Conservation (phyloP, 768 basidiomycete species). For the Trametes gibbosa region DNA sequence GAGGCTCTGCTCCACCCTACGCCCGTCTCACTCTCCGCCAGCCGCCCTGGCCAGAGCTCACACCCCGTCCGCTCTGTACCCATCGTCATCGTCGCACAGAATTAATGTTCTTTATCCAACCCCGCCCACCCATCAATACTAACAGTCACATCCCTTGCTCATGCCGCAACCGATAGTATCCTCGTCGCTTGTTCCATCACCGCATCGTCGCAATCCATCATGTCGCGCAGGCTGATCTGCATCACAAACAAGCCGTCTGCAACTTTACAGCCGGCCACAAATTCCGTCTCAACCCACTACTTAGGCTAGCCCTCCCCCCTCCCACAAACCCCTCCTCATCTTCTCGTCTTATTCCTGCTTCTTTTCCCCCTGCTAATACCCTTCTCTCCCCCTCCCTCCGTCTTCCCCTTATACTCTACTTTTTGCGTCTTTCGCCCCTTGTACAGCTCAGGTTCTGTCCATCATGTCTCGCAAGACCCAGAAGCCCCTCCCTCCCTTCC, state of each 20-base stretch:
- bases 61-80: too few relatives aligned
- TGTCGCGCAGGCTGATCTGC: slow-evolving; percentile 17
- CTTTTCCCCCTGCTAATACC: slow-evolving; percentile 4
- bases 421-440: slow-evolving; percentile 21
- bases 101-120: too few relatives aligned
- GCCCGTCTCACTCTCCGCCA: neutral
- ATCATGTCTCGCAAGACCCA: slow-evolving; percentile 52
- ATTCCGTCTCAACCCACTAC: slow-evolving; percentile 1
- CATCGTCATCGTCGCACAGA: too few relatives aligned
- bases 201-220: slow-evolving; percentile 18
- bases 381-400: slow-evolving; percentile 26
- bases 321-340: too few relatives aligned
- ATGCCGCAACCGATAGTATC: neutral
- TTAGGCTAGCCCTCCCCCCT: neutral
- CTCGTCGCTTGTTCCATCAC: slow-evolving; percentile 6
- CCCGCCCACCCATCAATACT: too few relatives aligned
- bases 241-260: slow-evolving; percentile 5
- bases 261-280: neutral
- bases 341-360: slow-evolving; percentile 8
- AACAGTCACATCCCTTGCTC: too few relatives aligned
- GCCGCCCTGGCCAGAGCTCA: too few relatives aligned
- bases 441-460: slow-evolving; percentile 19
- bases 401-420: slow-evolving; percentile 23
- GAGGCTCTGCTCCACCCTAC: slow-evolving; percentile 11
- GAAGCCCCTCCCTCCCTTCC: slow-evolving; percentile 72